phyloP scores from a whole-genome alignment of 345 rosid genomes.

The Ceriops tagal region DNA sequence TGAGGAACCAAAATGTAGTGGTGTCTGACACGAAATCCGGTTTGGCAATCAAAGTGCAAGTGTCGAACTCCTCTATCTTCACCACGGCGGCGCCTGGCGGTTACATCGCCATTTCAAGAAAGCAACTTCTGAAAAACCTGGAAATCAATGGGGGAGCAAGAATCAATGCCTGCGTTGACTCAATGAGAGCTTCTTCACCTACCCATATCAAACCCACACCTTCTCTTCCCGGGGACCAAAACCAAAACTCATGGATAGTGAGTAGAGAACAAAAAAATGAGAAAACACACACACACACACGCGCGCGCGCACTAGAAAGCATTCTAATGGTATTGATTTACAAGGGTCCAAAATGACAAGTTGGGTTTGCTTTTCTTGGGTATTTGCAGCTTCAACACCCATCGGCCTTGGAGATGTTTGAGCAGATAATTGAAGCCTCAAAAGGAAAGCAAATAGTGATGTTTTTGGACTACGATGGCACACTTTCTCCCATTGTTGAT shows the following conservation, averaged over 20 bases:
- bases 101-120: constrained; percentile 41
- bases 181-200: constrained; percentile 89
- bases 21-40: constrained; percentile 42
- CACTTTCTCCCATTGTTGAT: constrained; percentile 86
- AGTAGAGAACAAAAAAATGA: constrained; percentile 5
- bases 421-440: constrained; percentile 56
- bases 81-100: constrained; percentile 39
- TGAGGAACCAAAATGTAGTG: constrained; percentile 65
- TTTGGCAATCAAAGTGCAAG: constrained; percentile 33
- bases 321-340: background rate
- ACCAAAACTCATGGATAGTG: constrained; percentile 59
- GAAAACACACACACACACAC: too few species aligned
- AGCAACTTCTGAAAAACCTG: constrained; percentile 43
- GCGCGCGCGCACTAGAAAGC: too few species aligned
- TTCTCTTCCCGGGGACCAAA: constrained; percentile 36
- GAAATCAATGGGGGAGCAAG: constrained; percentile 60
- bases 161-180: constrained; percentile 70
- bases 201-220: constrained; percentile 56
- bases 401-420: constrained; percentile 73
- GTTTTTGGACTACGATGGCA: constrained; percentile 91
- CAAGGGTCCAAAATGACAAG: background rate
- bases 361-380: background rate
- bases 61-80: constrained; percentile 40
- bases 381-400: constrained; percentile 57
- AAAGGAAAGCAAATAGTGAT: constrained; percentile 75